Evolutionary conservation across 2,329 filamentous ascomycete genomes (phyloP).

Genomic region (Pseudogymnoascus sp.): DNA sequence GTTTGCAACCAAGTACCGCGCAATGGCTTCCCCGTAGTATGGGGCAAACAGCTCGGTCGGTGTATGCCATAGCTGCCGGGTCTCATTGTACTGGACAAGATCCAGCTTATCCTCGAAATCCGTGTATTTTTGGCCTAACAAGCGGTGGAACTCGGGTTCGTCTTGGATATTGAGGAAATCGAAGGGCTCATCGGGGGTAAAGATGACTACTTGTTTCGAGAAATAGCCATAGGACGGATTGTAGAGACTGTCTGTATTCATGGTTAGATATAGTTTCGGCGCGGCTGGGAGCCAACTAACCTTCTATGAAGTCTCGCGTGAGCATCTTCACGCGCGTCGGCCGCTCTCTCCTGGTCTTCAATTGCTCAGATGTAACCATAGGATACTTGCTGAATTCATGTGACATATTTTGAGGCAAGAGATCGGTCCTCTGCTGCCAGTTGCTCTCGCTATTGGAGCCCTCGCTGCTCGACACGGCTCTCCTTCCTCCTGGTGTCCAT

Average conservation of each 20-base stretch:
- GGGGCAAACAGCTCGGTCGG: conserved; percentile 95
- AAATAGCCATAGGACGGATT: conserved; percentile 95
- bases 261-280: conserved; percentile 15
- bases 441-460: conserved; percentile 49
- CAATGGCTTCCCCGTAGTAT: conserved; percentile 94
- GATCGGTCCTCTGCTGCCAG: conserved; percentile 78
- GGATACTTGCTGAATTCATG: conserved; percentile 78
- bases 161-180: conserved; percentile 74
- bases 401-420: conserved; percentile 67
- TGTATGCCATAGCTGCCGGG: conserved; percentile 94
- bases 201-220: conserved; percentile 93
- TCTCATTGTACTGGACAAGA: conserved; percentile 53
- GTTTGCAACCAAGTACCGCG: conserved; percentile 90
- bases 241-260: conserved; percentile 70
- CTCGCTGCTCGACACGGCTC: conserved; percentile 17
- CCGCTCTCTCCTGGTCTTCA: conserved; percentile 64
- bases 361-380: conserved; percentile 71
- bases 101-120: conserved; percentile 88
- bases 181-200: conserved; percentile 85
- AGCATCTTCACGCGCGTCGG: conserved; percentile 92
- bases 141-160: conserved; percentile 73
- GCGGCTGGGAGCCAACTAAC: conserved; percentile 35
- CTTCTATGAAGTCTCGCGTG: conserved; percentile 94
- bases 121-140: conserved; percentile 72
- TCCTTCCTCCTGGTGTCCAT: conserved; percentile 12